Base-by-base conservation (phyloP, 2,329 filamentous ascomycete genomes). In the Aspergillus thermomutatus region DNA sequence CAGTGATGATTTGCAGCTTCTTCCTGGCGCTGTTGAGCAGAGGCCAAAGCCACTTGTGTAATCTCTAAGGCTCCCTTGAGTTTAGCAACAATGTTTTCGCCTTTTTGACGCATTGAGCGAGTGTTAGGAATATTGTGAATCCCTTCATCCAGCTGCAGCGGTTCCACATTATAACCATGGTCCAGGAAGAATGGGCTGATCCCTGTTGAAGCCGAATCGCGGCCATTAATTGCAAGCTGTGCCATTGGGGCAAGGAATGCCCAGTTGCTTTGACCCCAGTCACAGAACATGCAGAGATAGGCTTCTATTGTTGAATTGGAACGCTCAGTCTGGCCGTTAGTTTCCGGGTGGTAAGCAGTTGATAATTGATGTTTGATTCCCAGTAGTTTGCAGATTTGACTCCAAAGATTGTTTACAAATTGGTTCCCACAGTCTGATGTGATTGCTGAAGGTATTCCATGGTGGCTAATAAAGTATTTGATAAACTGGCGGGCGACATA, bases 321-420 rank as follows among this genome's bases (percentile, higher is more conserved):
- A n/a, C 58, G 56, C 56, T n/a, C n/a, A n/a, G n/a, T n/a, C n/a
- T n/a, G n/a, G n/a, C n/a, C n/a, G n/a, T 72, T 62, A 2, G 62
- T 70, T 54, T 69, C 28, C 4, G 57, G 55, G 53, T 72, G 59
- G 53, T 64, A 69, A n/a, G 62, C 57, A 17, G 64, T 71, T 2
- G 56, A 67, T 1, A 67, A 56, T 25, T 62, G 59, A 34, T 56
- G 41, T 50, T 64, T 52, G 10, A 70, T 65, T 0, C 51, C 40
- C 27, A 60, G 28, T 9, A 53, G 4, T n/a, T 59, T 54, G 41
- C 41, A 61, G 3, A 66, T 37, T 1, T 41, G 51, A 31, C 23
- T 40, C 56, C 56, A 69, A 43, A 64, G 67, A 10, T 61, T 31
- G 4, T 27, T 58, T 11, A 53, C 58, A 56, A 69, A 69, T 34